phyloP scores from a whole-genome alignment of 75 land plant species.

The Pinus tabuliformis region DNA sequence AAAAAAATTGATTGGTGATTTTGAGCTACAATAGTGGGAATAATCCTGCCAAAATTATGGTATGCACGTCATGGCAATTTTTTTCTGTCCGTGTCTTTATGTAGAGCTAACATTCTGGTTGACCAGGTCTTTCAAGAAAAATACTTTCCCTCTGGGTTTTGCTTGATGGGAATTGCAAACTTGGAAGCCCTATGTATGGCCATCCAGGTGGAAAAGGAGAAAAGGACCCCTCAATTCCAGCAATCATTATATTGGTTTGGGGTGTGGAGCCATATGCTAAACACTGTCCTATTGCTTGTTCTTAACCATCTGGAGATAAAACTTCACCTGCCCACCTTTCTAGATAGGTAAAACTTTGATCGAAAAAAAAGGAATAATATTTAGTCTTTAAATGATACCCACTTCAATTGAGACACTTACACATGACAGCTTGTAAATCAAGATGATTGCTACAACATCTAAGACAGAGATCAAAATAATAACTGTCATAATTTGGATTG shows the following conservation, averaged over 20 bases:
- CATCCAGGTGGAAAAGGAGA: conserved; percentile 50
- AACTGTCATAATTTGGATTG: too few species aligned
- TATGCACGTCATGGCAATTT: too few species aligned
- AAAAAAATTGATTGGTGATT: too few species aligned
- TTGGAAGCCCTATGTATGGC: conserved; percentile 47
- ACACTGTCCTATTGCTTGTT: conserved; percentile 30
- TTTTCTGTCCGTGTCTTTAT: too few species aligned
- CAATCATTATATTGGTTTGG: conserved; percentile 38
- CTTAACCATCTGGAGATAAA: conserved; percentile 47
- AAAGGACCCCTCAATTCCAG: conserved; percentile 32
- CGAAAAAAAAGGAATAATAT: not conserved
- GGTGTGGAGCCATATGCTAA: conserved; percentile 42
- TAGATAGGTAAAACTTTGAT: not conserved
- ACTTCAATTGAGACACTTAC: not conserved
- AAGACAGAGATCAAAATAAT: not conserved
- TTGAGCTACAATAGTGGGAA: too few species aligned
- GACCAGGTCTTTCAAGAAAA: conserved; percentile 68
- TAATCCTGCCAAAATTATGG: too few species aligned
- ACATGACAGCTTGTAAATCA: not conserved
- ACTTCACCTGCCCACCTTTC: too few species aligned
- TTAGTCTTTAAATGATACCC: not conserved
- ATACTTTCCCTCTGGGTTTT: conserved; percentile 36
- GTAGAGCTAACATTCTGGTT: conserved; percentile 90
- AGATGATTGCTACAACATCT: not conserved
- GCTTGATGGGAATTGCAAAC: conserved; percentile 20